Evolutionary conservation across 768 basidiomycete species (phyloP), one percentile per base, ranked within the genome.

Genomic region (Termitomyces sp.): DNA sequence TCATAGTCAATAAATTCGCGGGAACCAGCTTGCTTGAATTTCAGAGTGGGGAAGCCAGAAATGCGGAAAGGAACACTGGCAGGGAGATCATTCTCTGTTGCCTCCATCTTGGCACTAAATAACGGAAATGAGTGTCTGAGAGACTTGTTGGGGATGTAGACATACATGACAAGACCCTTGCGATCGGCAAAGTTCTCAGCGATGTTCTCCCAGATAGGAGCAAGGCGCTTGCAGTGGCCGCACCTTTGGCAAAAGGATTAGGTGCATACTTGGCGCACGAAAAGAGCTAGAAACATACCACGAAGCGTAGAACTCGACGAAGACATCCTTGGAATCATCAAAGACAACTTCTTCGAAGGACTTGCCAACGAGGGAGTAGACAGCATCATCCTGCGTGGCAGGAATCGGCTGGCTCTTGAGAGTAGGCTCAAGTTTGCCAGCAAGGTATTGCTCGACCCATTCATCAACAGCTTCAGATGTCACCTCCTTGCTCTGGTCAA

Each of bases 171-270:
- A 54, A 97, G 63, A 66, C 93, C 87, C 72, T 88, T 85, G 68
- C 85, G 76, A 51, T 76, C 68, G 45, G 83, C 81, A 72, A 85
- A 98, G 66, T 87, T 88, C 66, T 95, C 89, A 53, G 82, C 97
- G 37, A 99, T 83, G 24, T 77, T 81, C 57, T 98, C 95, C 93
- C 93, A 99, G 40, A 75, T 90, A 12, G 97, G 96, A 70, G 89
- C 90, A 63, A 99, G 83, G 64, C 94, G 93, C 75, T 97, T 97
- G 87, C 93, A 95, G 81, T 94, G 93, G 43, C 90, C 90, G 65
- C 90, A 92, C 87, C 87, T 89, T 62, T 24, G 47, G n/a, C 7
- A 22, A 40, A 22, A 17, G 22, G 43, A 58, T 32, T 52, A 55
- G 11, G 26, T 4, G 19, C 17, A 41, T 56, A 52, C n/a, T 37